Evolutionary conservation across 2,329 filamentous ascomycete species (phyloP).

Genomic region (Aspergillus cejpii): DNA sequence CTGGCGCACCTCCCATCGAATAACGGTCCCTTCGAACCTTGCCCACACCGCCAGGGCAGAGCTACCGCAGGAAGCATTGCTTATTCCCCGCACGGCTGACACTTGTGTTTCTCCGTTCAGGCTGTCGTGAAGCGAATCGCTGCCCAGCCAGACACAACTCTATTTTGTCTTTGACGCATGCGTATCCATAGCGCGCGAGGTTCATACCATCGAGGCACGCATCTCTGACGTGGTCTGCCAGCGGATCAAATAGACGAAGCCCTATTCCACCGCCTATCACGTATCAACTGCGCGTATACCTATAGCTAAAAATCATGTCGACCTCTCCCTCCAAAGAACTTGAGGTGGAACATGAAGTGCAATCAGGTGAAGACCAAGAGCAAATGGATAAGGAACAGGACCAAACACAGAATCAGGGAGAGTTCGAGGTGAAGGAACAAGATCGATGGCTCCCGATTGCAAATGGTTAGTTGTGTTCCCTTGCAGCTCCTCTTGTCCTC

Average conservation of each 20-base stretch:
- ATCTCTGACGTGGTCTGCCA: constrained; percentile 44
- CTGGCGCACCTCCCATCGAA: constrained; percentile 18
- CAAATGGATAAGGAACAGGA: constrained; percentile 73
- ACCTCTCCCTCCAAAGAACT: constrained; percentile 85
- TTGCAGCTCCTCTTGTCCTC: constrained; percentile 32
- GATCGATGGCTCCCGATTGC: constrained; percentile 99
- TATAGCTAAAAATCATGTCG: constrained; percentile 73
- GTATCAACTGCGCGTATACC: constrained; percentile 32
- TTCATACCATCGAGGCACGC: constrained; percentile 23
- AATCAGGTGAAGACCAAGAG: constrained; percentile 85
- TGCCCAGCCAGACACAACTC: constrained; percentile 32
- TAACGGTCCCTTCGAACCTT: constrained; percentile 21
- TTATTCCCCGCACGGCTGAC: constrained; percentile 29
- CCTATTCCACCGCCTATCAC: constrained; percentile 29
- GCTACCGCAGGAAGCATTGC: constrained; percentile 23
- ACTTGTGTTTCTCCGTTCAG: constrained; percentile 21
- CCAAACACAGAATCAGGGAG: constrained; percentile 68
- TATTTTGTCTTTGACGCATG: constrained; percentile 20
- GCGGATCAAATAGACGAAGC: constrained; percentile 33
- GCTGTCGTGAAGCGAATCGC: constrained; percentile 35
- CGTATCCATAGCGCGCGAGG: constrained; percentile 21
- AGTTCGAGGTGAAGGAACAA: constrained; percentile 99
- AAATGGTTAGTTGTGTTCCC: constrained; percentile 76
- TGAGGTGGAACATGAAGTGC: constrained; percentile 84
- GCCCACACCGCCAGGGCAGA: constrained; percentile 25